Evolutionary conservation across 2,329 filamentous ascomycete species (phyloP), one percentile per base, ranked within the genome.

Genomic region (Epichloe uncinata): DNA sequence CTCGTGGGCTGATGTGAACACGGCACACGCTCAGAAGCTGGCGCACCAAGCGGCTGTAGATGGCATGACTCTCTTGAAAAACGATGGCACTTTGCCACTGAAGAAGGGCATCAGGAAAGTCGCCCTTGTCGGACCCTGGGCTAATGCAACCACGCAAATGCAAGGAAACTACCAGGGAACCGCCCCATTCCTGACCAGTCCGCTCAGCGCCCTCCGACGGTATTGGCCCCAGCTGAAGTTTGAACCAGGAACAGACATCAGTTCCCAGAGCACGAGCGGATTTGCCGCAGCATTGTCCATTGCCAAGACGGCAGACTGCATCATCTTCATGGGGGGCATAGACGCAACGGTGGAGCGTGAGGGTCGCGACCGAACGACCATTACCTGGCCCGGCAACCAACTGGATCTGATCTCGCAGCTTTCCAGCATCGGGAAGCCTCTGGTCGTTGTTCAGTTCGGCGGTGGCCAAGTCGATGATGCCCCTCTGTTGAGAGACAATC

Each of bases 261-360:
- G 15, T n/a, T 41, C 45, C 6, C 4, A 34, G 16, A 41, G 18
- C 37, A 47, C 45, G 13, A 15, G 7, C 18, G 45, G 45, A 15
- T 47, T 47, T 6, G 45, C 37, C 12, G 45, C 15, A 2, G 45
- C 45, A 15, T n/a, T 47, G 8, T 20, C 26, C 16, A 16, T n/a
- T 9, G 45, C 45, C 8, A 41, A 41, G 18, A 11, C 9, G 7
- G 36, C 46, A 2, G 75, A 79, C 53, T 63, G 72, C 2, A 71
- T 81, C 50, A 60, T 81, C 26, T 81, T 71, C 54, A 65, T 75
- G 13, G 75, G 75, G 74, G 78, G 78, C 3, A 71, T 79, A 22
- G 75, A 81, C 56, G 72, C 66, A 22, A 64, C 63, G 6, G 64
- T 75, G 8, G 78, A 78, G 54, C 63, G 67, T 3, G 78, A 82